These are phyloP conservation scores for Erodium moschatum DNA, from an alignment of 441 rosid genomes.

Conservation along the genomic window DNA sequence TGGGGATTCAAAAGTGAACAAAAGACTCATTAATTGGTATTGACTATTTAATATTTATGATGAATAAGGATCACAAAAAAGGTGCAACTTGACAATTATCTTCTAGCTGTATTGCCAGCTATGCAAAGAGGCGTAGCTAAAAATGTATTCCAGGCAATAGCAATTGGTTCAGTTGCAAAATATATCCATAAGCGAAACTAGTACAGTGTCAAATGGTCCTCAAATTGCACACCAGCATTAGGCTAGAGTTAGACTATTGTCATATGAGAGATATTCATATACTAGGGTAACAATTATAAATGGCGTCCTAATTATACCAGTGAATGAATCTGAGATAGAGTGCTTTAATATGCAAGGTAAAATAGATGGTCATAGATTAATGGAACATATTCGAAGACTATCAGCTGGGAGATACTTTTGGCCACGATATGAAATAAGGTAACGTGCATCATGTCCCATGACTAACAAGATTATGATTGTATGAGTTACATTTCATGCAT, in stretches of 20 bases:
- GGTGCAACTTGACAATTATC: background rate
- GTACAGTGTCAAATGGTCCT: background rate
- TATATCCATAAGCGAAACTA: background rate
- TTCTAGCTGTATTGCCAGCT: background rate
- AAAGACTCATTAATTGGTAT: background rate
- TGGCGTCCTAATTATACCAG: no score
- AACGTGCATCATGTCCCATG: background rate
- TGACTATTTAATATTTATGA: background rate
- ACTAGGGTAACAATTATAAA: no score
- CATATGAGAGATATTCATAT: no score
- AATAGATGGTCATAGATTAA: background rate
- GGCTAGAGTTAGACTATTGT: background rate
- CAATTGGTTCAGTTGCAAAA: background rate
- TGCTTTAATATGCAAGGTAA: background rate
- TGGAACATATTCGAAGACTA: no score
- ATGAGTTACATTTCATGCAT: background rate
- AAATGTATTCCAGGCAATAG: background rate
- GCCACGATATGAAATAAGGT: background rate
- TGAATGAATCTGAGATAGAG: background rate
- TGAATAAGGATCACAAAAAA: background rate
- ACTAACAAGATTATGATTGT: background rate
- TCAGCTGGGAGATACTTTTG: background rate
- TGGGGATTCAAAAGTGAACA: background rate
- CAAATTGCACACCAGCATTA: background rate
- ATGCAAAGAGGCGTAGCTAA: background rate